Evolutionary conservation across 352 stramenopile species (phyloP).

Genomic region (Globisporangium middletonii): DNA sequence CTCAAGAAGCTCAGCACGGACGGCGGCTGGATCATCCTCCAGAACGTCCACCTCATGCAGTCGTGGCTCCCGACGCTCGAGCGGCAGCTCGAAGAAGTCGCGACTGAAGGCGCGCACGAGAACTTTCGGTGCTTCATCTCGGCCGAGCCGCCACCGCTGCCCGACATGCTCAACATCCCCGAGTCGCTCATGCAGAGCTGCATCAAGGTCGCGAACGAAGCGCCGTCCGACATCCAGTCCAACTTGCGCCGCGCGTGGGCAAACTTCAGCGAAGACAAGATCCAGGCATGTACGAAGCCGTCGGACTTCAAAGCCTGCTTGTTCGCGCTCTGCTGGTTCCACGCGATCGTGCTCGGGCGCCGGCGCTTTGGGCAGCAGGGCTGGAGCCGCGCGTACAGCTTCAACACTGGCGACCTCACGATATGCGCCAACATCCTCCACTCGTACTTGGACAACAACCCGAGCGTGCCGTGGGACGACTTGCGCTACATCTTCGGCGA

Average conservation of each 20-base stretch:
- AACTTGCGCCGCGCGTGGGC: slow-evolving; percentile 93
- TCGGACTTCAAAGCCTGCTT: slow-evolving; percentile 92
- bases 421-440: slow-evolving; percentile 94
- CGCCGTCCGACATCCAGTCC: slow-evolving; percentile 93
- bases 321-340: slow-evolving; percentile 95
- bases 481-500: slow-evolving; percentile 95
- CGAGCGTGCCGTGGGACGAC: slow-evolving; percentile 92
- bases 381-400: slow-evolving; percentile 93
- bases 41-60: slow-evolving; percentile 96
- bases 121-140: slow-evolving; percentile 96
- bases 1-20: slow-evolving; percentile 88
- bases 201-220: slow-evolving; percentile 96
- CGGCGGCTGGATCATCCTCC: slow-evolving; percentile 94
- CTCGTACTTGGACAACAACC: slow-evolving; percentile 92
- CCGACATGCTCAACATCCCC: slow-evolving; percentile 95
- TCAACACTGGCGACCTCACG: slow-evolving; percentile 94
- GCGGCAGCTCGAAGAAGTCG: slow-evolving; percentile 88
- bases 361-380: slow-evolving; percentile 92
- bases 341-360: slow-evolving; percentile 91
- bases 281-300: slow-evolving; percentile 84
- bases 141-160: slow-evolving; percentile 89
- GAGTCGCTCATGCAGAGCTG: slow-evolving; percentile 94
- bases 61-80: slow-evolving; percentile 93
- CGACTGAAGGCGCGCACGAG: slow-evolving; percentile 86
- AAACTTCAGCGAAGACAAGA: slow-evolving; percentile 90